A percentile compares a stretch with the other conserved stretches of the same genome.
These are phyloP conservation scores for Flaveria brownii DNA, from an alignment of 129 eudicot genomes.

Conservation along the genomic window DNA sequence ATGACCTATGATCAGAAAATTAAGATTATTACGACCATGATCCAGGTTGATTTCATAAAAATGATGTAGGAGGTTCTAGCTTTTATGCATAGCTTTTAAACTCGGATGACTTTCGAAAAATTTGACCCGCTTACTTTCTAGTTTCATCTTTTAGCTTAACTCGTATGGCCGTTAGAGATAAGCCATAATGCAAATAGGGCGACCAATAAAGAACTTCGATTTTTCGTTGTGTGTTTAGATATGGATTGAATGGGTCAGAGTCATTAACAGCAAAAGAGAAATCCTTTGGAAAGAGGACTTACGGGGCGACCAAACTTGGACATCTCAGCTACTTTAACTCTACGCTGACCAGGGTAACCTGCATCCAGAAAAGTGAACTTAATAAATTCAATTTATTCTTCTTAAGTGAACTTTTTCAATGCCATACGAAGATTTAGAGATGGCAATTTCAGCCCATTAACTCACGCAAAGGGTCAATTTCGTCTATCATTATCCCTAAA, in stretches of 20 bases:
- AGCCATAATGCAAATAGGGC: not conserved
- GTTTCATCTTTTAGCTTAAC: not conserved
- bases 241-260: not conserved
- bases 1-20: not conserved
- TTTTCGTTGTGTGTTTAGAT: not conserved
- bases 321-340: conserved; percentile 66
- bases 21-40: not conserved
- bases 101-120: not conserved
- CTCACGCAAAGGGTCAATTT: not conserved
- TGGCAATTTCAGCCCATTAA: conserved; percentile 6
- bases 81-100: too few species aligned
- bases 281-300: conserved; percentile 36
- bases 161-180: not conserved
- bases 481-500: not conserved
- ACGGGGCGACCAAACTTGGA: conserved; percentile 86
- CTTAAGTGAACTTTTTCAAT: not conserved
- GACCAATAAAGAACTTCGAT: not conserved
- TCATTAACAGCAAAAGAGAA: conserved; percentile 13
- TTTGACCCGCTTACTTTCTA: not conserved
- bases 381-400: conserved; percentile 17
- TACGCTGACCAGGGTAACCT: conserved; percentile 80
- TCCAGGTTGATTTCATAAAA: not conserved
- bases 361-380: conserved; percentile 2
- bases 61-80: too few species aligned
- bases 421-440: not conserved